Base-by-base conservation (phyloP, 2,329 filamentous ascomycete species). In the Apiospora malaysiana region DNA sequence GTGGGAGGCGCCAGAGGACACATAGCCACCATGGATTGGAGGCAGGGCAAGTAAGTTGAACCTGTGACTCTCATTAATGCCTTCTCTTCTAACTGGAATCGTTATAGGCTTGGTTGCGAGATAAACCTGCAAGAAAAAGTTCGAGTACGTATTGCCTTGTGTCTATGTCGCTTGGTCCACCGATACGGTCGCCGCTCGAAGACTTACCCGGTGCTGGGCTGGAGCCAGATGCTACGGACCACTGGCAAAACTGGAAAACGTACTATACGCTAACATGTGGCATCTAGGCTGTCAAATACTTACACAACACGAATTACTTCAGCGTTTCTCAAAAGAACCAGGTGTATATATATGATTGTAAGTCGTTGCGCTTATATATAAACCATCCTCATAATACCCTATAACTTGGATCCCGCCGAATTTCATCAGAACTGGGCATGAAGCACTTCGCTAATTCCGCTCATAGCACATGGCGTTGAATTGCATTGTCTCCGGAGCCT, bases 261-360 rank as follows among this genome's bases (percentile, higher is more conserved):
- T 25, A 56, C 14, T 18, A 5, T 32, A 56, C 32, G 25, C 49
- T 56, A 32, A 56, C 7, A 18, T 12, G 7, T 27, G 12, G 1
- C 25, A 12, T 56, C 49, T 14, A 56, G 69, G 95, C 98, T 82
- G 92, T 92, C 37, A 92, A 91, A 79, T 99, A 94, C 93, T 86
- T 98, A 77, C 94, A 98, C 83, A 97, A 97, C 80, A 95, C 96
- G 81, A 94, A 97, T 76, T 93, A 90, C 82, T 98, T 98, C 82
- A 95, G 95, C 0, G 94, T 97, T 16, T 94, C 96, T 63, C 95
- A 99, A 83, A 98, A 97, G 86, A 96, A 95, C 83, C 92, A 96
- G 76, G 93, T 96, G 74, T 99, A 97, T 84, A 98, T 99, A 74
- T 99, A 99, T 84, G 96, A 98, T 78, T 87, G 67, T 56, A 40